phyloP scores from a whole-genome alignment of 192 early-diverging fungal genomes.

The Coemansia sp. region DNA sequence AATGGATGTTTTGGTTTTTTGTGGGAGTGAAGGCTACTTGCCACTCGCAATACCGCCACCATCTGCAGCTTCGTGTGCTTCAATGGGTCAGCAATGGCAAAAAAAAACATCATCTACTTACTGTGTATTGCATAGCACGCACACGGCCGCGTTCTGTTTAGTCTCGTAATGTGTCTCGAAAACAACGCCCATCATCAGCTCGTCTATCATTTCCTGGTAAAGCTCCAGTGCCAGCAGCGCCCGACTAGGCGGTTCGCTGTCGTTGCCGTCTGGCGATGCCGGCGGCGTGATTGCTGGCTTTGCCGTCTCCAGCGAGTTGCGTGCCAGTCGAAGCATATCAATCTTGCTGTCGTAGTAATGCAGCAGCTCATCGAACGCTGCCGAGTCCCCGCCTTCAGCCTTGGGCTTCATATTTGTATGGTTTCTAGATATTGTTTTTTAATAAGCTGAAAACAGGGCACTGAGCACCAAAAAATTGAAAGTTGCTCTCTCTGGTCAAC shows the following conservation, averaged over 20 bases:
- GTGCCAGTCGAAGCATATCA: conserved; percentile 27
- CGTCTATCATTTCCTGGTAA: conserved; percentile 64
- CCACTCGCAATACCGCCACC: not conserved
- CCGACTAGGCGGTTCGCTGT: conserved; percentile 15
- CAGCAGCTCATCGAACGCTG: conserved; percentile 46
- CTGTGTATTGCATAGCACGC: conserved; percentile 76
- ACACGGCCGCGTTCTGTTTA: conserved; percentile 59
- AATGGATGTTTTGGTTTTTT: not conserved
- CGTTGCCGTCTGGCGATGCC: conserved; percentile 9
- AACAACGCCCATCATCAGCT: conserved; percentile 68
- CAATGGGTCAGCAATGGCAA: not conserved
- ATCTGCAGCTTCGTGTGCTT: not conserved
- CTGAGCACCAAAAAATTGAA: not conserved
- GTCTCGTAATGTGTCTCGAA: conserved; percentile 72
- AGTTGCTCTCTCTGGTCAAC: not conserved
- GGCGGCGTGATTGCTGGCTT: conserved; percentile 24
- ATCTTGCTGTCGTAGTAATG: conserved; percentile 42
- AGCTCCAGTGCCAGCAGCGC: conserved; percentile 47
- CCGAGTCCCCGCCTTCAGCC: conserved; percentile 10
- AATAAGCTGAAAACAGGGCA: not conserved
- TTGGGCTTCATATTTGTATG: conserved; percentile 10
- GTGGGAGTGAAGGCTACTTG: not conserved
- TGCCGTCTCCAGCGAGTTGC: conserved; percentile 37
- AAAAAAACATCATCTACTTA: conserved; percentile 42
- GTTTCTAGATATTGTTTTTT: not conserved